phyloP scores from a whole-genome alignment of 257 asterid species.

The Penstemon davidsonii region DNA sequence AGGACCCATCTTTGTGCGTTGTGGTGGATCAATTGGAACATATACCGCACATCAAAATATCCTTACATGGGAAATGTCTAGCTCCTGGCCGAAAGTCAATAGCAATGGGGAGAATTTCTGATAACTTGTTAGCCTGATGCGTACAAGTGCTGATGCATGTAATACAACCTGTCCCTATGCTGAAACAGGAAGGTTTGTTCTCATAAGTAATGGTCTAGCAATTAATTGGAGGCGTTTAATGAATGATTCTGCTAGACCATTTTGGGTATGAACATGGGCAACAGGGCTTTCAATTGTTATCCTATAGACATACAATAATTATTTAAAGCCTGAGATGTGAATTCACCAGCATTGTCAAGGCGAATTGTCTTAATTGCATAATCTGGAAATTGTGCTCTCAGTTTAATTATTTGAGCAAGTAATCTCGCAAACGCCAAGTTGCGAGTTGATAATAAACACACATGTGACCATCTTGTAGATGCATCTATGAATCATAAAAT shows the following conservation, averaged over 20 bases:
- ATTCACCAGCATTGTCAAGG: slow-evolving; percentile 24
- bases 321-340: slow-evolving; percentile 1
- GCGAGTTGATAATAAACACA: slow-evolving; percentile 13
- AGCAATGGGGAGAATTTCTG: background rate
- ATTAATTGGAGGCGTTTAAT: slow-evolving; percentile 6
- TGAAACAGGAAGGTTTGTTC: background rate
- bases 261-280: slow-evolving; percentile 1
- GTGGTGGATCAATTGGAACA: background rate
- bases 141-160: background rate
- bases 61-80: background rate
- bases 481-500: slow-evolving; percentile 14
- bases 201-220: background rate
- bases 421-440: background rate
- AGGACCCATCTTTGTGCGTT: background rate
- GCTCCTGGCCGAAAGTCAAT: background rate
- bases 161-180: background rate
- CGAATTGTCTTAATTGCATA: background rate
- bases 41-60: background rate
- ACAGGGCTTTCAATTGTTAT: background rate
- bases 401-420: background rate
- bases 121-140: background rate
- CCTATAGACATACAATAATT: slow-evolving; percentile 4
- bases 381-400: slow-evolving; percentile 8
- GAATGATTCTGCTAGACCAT: slow-evolving; percentile 4
- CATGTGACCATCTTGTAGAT: slow-evolving; percentile 1